Evolutionary conservation across 768 basidiomycete species (phyloP).

Genomic region (Lactarius tabidus): DNA sequence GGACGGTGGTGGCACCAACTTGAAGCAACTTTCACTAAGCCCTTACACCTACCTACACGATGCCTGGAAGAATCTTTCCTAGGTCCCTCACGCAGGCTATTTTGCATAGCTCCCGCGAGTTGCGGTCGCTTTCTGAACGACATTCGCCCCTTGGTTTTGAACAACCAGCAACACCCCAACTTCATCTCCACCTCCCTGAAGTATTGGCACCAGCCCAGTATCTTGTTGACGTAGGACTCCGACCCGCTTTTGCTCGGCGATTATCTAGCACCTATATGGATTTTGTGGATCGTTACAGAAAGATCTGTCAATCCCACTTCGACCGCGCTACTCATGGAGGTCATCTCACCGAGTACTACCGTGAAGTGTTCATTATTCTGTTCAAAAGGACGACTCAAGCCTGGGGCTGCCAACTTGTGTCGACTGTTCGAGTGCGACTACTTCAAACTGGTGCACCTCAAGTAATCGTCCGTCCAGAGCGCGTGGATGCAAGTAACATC

Average conservation of each 20-base stretch:
- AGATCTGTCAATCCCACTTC: neutral
- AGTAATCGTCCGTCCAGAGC: neutral
- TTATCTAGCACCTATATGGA: neutral
- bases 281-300: neutral
- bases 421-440: neutral
- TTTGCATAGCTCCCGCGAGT: neutral
- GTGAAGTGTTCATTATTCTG: neutral
- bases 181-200: constrained; percentile 10
- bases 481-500: neutral
- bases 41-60: neutral
- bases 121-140: neutral
- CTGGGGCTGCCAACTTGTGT: neutral
- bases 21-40: neutral
- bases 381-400: neutral
- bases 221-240: constrained; percentile 8
- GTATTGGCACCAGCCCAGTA: neutral
- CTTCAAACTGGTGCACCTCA: neutral
- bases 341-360: neutral
- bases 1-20: neutral
- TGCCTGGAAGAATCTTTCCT: neutral
- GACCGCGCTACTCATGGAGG: neutral
- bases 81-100: neutral
- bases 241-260: neutral
- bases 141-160: neutral
- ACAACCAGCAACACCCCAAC: neutral